phyloP scores from a whole-genome alignment of 768 basidiomycete species.

The Brasilioporus rufonigricans region DNA sequence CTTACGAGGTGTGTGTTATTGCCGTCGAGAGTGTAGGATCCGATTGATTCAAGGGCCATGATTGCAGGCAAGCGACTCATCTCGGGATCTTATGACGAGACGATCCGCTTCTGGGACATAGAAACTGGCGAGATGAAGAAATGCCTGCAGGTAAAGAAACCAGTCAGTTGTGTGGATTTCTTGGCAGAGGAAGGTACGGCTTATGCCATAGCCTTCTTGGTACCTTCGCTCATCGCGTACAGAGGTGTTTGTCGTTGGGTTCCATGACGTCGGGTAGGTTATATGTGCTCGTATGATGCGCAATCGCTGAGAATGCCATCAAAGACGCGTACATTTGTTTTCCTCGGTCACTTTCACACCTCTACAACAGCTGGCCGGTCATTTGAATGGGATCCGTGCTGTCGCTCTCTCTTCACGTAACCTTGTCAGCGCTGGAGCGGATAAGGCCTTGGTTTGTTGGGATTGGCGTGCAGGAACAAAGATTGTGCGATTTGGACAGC shows the following conservation, averaged over 20 bases:
- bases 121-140: conserved; percentile 64
- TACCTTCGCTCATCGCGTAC: conserved; percentile 6
- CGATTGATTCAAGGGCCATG: background rate
- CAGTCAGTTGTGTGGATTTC: conserved; percentile 89
- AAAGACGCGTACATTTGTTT: conserved; percentile 83
- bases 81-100: conserved; percentile 89
- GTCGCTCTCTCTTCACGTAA: conserved; percentile 84
- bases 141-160: conserved; percentile 81
- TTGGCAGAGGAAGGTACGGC: conserved; percentile 69
- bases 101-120: conserved; percentile 91
- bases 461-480: conserved; percentile 88
- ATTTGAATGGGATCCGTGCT: conserved; percentile 86
- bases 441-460: conserved; percentile 80
- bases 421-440: conserved; percentile 78
- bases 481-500: conserved; percentile 88
- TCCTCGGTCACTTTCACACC: conserved; percentile 83
- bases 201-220: background rate
- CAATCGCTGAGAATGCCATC: background rate
- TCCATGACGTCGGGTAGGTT: conserved; percentile 85
- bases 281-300: background rate
- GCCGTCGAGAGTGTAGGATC: background rate
- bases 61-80: conserved; percentile 68
- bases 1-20: conserved; percentile 44
- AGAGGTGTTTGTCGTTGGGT: conserved; percentile 92
- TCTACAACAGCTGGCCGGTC: conserved; percentile 79